These are phyloP conservation scores for Suhomyces atakaporum DNA, from an alignment of 1,139 yeast species.

Conservation along the genomic window DNA sequence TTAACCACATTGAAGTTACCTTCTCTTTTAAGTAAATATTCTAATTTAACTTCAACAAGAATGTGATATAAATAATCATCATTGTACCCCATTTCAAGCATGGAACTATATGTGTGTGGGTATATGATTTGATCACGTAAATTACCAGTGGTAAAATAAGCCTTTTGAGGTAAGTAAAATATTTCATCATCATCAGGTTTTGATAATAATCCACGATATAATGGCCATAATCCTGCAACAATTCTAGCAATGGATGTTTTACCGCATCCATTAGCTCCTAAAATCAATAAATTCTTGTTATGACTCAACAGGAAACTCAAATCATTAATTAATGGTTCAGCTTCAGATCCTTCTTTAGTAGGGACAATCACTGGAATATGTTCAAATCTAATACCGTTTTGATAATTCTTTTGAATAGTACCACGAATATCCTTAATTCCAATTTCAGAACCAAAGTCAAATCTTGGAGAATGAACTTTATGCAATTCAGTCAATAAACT, in stretches of 20 bases:
- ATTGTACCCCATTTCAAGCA: slow-evolving; percentile 69
- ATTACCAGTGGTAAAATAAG: slow-evolving; percentile 77
- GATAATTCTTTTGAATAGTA: slow-evolving; percentile 74
- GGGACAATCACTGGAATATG: slow-evolving; percentile 85
- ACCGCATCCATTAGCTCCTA: slow-evolving; percentile 90
- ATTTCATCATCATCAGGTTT: slow-evolving; percentile 76
- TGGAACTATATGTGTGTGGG: slow-evolving; percentile 77
- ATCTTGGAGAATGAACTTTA: slow-evolving; percentile 73
- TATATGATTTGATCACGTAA: slow-evolving; percentile 86
- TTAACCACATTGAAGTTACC: slow-evolving; percentile 62
- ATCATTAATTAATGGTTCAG: slow-evolving; percentile 54
- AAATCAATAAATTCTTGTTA: slow-evolving; percentile 72
- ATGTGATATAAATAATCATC: slow-evolving; percentile 72
- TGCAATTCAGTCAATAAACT: slow-evolving; percentile 74
- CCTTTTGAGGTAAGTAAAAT: slow-evolving; percentile 77
- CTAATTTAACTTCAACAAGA: slow-evolving; percentile 75
- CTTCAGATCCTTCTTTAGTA: slow-evolving; percentile 55
- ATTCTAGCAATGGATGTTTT: slow-evolving; percentile 85
- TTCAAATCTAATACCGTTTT: slow-evolving; percentile 76
- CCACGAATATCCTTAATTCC: slow-evolving; percentile 67
- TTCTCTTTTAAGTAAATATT: slow-evolving; percentile 67
- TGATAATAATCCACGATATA: slow-evolving; percentile 78
- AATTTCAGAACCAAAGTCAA: slow-evolving; percentile 61
- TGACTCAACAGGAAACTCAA: slow-evolving; percentile 65
- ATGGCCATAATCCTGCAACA: slow-evolving; percentile 90